Conservation (phyloP, 73 alveolate species). For the Stentor coeruleus region DNA sequence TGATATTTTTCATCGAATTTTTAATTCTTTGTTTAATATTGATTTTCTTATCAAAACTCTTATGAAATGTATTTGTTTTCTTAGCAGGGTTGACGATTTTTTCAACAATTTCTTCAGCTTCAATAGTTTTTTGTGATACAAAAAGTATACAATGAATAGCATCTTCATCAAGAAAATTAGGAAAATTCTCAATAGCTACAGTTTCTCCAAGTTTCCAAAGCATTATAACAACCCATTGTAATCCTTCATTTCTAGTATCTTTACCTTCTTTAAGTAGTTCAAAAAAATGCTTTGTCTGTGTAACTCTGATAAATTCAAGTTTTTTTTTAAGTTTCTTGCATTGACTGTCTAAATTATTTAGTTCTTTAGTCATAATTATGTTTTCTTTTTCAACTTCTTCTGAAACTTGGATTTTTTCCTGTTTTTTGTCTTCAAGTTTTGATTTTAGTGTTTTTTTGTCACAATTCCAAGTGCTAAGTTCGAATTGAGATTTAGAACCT, state of each 20-base stretch:
- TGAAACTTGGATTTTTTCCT: too few relatives aligned
- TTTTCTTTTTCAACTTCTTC: too few relatives aligned
- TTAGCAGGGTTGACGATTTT: background rate
- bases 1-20: background rate
- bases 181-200: background rate
- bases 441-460: too few relatives aligned
- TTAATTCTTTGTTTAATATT: background rate
- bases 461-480: too few relatives aligned
- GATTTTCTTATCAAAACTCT: background rate
- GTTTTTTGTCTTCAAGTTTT: too few relatives aligned
- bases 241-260: slow-evolving; percentile 4
- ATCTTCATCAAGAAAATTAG: background rate
- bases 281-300: background rate
- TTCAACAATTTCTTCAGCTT: background rate
- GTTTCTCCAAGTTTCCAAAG: background rate
- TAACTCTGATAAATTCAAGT: background rate
- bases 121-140: background rate
- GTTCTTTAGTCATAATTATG: too few relatives aligned
- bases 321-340: background rate
- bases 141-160: background rate
- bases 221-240: background rate
- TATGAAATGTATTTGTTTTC: background rate
- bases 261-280: background rate
- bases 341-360: background rate
- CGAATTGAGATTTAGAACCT: too few relatives aligned